Base-by-base conservation (phyloP, 1,284 basidiomycete species). In the Boletellus dicymbophilus region DNA sequence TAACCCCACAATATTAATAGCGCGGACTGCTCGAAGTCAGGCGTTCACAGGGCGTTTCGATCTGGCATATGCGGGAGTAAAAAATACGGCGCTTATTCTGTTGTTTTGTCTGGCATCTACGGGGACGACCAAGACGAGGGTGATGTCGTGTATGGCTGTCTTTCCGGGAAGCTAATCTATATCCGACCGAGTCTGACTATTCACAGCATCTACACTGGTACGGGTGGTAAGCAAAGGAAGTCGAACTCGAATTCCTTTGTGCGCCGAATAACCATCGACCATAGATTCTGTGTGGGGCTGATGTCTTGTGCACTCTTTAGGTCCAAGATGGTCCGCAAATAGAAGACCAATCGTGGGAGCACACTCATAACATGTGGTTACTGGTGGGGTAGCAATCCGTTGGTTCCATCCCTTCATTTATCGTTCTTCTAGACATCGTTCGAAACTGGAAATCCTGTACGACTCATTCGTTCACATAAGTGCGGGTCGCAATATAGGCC, bases 141-240 rank as follows among this genome's bases (percentile, higher is more conserved):
- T 1, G 59, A 69, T n/a, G 38, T 58, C 3, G 51, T 69, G 66
- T 69, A 47, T 34, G 57, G 6, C 33, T 27, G 11, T 44, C 31
- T 23, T 10, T 21, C 15, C 5, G 21, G 4, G 22, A n/a, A n/a
- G n/a, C 37, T n/a, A 6, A 15, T 10, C 3, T 30, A 23, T 0
- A 25, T 10, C n/a, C n/a, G n/a, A n/a, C n/a, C n/a, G n/a, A 10
- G 3, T 34, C 49, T 58, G 28, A 63, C 46, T 13, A n/a, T 37
- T 33, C 11, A 18, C 28, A 62, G 63, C 25, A 45, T 66, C 8
- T 69, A 66, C 28, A 69, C 66, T 8, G 67, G 67, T 13, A 3
- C 53, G 37, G 63, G 61, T 6, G 65, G 62, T 11, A 49, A 53
- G 49, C 4, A 51, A 30, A 10, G 1, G 23, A 57, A 39, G 47